Evolutionary conservation across 1,284 basidiomycete species (phyloP), one percentile per base, ranked within the genome.

Genomic region (Moesziomyces antarcticus): DNA sequence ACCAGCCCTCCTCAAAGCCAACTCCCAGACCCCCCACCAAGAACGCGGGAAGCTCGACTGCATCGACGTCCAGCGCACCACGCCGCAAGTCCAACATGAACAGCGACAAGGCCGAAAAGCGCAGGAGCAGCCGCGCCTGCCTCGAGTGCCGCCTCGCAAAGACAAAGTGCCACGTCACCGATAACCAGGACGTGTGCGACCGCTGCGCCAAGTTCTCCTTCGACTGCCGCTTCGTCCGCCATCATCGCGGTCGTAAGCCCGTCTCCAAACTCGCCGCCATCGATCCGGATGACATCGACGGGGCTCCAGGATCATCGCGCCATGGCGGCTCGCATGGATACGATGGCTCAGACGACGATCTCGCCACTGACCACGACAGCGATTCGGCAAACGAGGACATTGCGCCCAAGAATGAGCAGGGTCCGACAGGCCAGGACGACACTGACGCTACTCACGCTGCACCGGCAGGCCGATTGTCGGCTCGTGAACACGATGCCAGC

Each of bases 61-160:
- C 56, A 10, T 41, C 55, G 1, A 11, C 40, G 8, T 50, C 50
- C 5, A 18, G 57, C 10, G 24, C 59, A 16, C 45, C 52, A 5
- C 59, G 55, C 5, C 48, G 54, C 30, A 62, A 57, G 42, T 16
- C 40, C 53, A 69, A 58, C 37, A 69, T 69, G 66, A 69, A 51
- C 42, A 56, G 25, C 50, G 68, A 71, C 50, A 71, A 64, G 55
- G 57, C 61, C 20, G 70, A 67, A 27, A 67, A 67, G 53, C 62
- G 64, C 6, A 44, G 70, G 9, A 67, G 64, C 55, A 73, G 71
- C 37, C 53, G 71, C 14, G 71, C 71, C 11, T 73, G 71, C 22
- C 58, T 69, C 30, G 71, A 73, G 35, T 74, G 72, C 48, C 62
- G 72, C 3, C 50, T 70, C 11, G 67, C 72, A 10, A 74, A 74